Conservation (phyloP, 2,329 filamentous ascomycete species). For the Elsinoe australis region DNA sequence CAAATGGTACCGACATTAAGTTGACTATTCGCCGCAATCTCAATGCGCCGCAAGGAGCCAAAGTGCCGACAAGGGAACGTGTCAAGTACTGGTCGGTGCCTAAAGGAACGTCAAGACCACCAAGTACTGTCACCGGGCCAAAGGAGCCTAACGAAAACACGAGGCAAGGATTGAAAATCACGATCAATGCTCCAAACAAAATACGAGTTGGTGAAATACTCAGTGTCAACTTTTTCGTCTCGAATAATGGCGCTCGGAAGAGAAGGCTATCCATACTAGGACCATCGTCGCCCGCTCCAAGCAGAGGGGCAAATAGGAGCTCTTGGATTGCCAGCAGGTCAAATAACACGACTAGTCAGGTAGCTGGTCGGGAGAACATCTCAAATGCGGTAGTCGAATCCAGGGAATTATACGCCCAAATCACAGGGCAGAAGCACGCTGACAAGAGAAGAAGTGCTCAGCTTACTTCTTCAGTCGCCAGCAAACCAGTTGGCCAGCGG, state of each 20-base stretch:
- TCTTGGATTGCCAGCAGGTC: constrained; percentile 4
- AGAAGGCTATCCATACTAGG: constrained; percentile 8
- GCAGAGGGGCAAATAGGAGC: background rate
- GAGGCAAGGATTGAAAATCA: constrained; percentile 4
- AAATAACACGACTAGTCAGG: background rate
- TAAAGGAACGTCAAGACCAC: background rate
- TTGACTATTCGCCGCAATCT: constrained; percentile 5
- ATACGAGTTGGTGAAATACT: background rate
- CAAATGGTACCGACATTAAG: background rate
- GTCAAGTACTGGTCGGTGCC: constrained; percentile 13
- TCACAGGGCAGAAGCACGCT: background rate
- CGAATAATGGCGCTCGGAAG: constrained; percentile 1
- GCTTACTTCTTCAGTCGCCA: background rate
- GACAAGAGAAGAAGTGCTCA: background rate
- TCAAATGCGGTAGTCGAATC: constrained; percentile 3
- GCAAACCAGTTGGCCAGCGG: background rate
- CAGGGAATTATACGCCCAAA: background rate
- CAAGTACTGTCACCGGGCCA: background rate
- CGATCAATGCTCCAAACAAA: constrained; percentile 2
- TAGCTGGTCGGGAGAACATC: background rate
- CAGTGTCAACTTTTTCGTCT: constrained; percentile 8
- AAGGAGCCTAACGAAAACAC: background rate
- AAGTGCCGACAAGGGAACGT: constrained; percentile 3
- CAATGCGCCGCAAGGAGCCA: background rate
- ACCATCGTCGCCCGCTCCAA: background rate